phyloP scores from a whole-genome alignment of 225 moss, liverwort and hornwort genomes.

The Antitrichia curtipendula region DNA sequence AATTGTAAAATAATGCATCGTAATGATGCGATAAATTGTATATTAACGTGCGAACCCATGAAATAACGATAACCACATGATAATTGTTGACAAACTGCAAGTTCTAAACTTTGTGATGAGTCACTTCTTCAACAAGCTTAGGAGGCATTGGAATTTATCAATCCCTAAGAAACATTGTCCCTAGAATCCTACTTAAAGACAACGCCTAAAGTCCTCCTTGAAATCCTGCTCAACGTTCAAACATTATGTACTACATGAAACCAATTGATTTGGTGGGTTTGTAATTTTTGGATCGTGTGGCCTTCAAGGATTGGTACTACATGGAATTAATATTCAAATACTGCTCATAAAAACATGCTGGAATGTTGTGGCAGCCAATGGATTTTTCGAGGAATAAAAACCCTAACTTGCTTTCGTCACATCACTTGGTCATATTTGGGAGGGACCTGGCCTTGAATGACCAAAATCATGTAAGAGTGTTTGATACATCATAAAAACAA shows the following conservation, averaged over 20 bases:
- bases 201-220: too few relatives aligned
- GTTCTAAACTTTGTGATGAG: too few relatives aligned
- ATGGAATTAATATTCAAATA: background rate
- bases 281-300: background rate
- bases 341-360: background rate
- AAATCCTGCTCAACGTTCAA: background rate
- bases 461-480: background rate
- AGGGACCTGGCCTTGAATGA: background rate
- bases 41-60: too few relatives aligned
- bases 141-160: background rate
- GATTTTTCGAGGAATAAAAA: rapidly evolving
- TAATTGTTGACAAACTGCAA: too few relatives aligned
- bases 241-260: background rate
- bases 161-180: background rate
- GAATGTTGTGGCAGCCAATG: background rate
- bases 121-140: background rate
- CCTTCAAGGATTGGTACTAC: background rate
- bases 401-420: background rate
- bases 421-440: background rate
- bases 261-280: background rate
- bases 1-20: too few relatives aligned
- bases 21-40: too few relatives aligned
- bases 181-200: background rate
- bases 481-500: background rate
- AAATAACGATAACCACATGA: too few relatives aligned